Base-by-base conservation (phyloP, 139 green algal genomes). In the Limnomonas spitsbergensis region DNA sequence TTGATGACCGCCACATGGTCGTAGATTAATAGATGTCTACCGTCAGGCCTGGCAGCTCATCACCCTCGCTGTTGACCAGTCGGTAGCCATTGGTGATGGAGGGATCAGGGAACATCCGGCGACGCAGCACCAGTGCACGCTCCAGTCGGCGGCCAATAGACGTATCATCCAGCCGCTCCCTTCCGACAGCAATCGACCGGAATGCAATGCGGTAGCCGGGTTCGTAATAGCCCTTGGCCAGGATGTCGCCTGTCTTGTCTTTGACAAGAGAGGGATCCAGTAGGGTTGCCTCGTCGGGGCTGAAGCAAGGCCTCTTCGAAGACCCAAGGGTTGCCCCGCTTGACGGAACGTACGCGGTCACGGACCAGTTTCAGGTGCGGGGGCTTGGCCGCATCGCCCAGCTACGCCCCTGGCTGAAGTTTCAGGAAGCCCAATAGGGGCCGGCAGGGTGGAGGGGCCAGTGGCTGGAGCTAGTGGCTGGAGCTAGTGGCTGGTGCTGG, bases 321-420 rank as follows among this genome's bases (percentile, higher is more conserved):
- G 3, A 87, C 70, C 83, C 86, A 91, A 3, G 86, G 86, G 70
- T 86, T 77, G 0, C 86, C 86, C 1, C 76, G 37, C 40, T 84
- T 85, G 1, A 91, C n/a, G 7, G 53, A 66, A 2, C 78, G 70
- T 2, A 85, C 38, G 0, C 76, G 42, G 71, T 88, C 80, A 61
- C 85, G 83, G 66, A 74, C 39, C 32, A 91, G 71, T 1, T 81
- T 69, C 34, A 91, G 82, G 68, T 91, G 86, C 31, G 88, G 80
- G 0, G 86, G 86, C 69, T 76, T 76, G 9, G 69, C 69, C 69
- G 26, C 37, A 34, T 39, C 61, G 24, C 61, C 61, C n/a, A n/a
- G n/a, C n/a, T n/a, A n/a, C n/a, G n/a, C n/a, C n/a, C n/a, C n/a
- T n/a, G n/a, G n/a, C n/a, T n/a, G n/a, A n/a, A n/a, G n/a, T n/a